These are phyloP conservation scores for Ilex asprella DNA, from an alignment of 257 asterid species.

Conservation along the genomic window DNA sequence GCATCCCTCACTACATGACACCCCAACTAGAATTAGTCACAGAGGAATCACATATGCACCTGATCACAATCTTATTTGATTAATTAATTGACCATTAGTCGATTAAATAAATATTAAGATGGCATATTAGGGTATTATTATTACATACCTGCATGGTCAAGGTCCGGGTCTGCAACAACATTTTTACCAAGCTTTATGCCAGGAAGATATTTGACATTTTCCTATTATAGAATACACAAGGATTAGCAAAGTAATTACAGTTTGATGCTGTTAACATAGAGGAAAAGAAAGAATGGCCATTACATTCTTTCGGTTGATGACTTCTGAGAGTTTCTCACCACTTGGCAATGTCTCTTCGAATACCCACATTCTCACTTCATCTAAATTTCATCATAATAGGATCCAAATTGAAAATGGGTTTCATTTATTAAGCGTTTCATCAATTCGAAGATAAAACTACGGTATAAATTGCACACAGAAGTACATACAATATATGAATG, in stretches of 20 bases:
- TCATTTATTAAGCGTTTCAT: neutral
- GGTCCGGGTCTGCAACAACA: slow-evolving; percentile 71
- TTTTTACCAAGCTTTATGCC: slow-evolving; percentile 77
- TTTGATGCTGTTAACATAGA: neutral
- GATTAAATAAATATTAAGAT: neutral
- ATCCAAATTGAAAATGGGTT: slow-evolving; percentile 2
- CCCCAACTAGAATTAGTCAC: neutral
- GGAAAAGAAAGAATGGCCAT: slow-evolving; percentile 1
- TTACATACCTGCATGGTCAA: slow-evolving; percentile 62
- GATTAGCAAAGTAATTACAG: neutral
- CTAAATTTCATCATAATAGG: slow-evolving; percentile 21
- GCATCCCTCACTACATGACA: slow-evolving; percentile 59
- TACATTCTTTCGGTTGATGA: slow-evolving; percentile 65
- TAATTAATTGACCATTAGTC: no score
- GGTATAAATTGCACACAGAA: neutral
- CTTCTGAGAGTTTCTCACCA: slow-evolving; percentile 64
- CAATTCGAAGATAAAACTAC: neutral
- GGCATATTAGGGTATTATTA: neutral
- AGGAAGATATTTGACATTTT: slow-evolving; percentile 79
- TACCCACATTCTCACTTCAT: slow-evolving; percentile 88
- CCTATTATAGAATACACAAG: slow-evolving; percentile 28
- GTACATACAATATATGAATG: neutral
- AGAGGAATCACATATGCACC: neutral
- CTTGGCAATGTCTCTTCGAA: slow-evolving; percentile 60
- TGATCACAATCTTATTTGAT: neutral